A percentile compares a stretch with the other conserved stretches of the same genome.
These are phyloP conservation scores for Neurospora africana DNA, from an alignment of 495 filamentous ascomycete genomes.

Conservation along the genomic window DNA sequence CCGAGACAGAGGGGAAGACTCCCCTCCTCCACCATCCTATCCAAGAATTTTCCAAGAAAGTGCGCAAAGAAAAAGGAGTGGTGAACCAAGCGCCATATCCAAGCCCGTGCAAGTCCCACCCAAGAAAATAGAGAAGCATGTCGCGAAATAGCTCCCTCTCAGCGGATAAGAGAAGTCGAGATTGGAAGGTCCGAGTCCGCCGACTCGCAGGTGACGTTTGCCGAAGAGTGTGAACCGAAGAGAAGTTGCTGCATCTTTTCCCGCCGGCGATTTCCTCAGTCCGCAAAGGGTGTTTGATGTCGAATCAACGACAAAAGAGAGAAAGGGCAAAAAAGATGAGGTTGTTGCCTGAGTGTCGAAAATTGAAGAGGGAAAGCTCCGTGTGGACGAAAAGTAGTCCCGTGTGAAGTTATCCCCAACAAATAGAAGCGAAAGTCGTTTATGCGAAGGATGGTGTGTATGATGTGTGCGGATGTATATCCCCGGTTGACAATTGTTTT, in stretches of 20 bases:
- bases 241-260: background rate
- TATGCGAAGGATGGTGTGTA: background rate
- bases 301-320: background rate
- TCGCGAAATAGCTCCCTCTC: constrained; percentile 4
- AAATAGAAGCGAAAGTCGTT: background rate
- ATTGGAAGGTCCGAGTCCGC: background rate
- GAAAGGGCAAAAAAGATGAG: background rate
- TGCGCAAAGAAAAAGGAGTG: background rate
- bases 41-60: background rate
- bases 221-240: background rate
- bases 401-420: background rate
- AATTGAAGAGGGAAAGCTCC: background rate
- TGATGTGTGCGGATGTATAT: background rate
- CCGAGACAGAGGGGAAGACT: background rate
- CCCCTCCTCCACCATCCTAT: background rate
- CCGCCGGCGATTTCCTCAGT: background rate
- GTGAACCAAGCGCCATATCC: background rate
- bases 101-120: background rate
- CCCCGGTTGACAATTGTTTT: background rate
- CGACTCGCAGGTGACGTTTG: background rate
- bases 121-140: constrained; percentile 3
- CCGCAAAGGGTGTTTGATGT: background rate
- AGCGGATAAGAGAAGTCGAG: background rate
- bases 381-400: background rate
- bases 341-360: background rate